Evolutionary conservation across 805 yeast species (phyloP).

Genomic region (Monosporozyma siamensis): DNA sequence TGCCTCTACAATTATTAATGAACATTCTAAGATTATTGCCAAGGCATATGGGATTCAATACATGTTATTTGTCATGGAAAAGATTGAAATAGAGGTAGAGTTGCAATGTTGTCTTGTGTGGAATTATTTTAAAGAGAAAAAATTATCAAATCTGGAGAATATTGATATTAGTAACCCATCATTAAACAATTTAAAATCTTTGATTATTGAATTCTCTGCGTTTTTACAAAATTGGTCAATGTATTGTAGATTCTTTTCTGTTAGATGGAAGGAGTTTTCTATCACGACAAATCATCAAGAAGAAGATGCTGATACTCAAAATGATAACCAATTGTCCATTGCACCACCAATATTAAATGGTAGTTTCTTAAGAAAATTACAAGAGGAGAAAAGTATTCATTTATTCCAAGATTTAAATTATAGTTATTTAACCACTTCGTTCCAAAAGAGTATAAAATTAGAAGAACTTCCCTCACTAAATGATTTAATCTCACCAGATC

Average conservation of each 20-base stretch:
- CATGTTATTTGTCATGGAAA: slow-evolving; percentile 57
- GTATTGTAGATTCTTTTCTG: slow-evolving; percentile 62
- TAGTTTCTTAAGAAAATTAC: slow-evolving; percentile 19
- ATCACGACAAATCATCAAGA: no score
- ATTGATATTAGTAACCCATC: slow-evolving; percentile 24
- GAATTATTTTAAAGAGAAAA: slow-evolving; percentile 8
- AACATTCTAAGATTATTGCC: slow-evolving; percentile 73
- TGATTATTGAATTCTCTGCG: slow-evolving; percentile 60
- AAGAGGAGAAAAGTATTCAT: slow-evolving; percentile 40
- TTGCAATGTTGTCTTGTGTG: slow-evolving; percentile 83
- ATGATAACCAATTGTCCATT: slow-evolving; percentile 5
- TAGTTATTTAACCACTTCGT: slow-evolving; percentile 64
- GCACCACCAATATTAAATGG: slow-evolving; percentile 24
- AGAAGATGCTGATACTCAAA: slow-evolving; percentile 1
- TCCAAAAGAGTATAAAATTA: slow-evolving; percentile 69
- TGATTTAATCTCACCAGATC: slow-evolving; percentile 19
- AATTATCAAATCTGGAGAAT: slow-evolving; percentile 37
- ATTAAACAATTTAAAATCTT: slow-evolving; percentile 3
- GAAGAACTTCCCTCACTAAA: slow-evolving; percentile 65
- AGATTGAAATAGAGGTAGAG: slow-evolving; percentile 81
- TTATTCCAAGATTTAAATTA: slow-evolving; percentile 53
- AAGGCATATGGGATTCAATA: slow-evolving; percentile 58
- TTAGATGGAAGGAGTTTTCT: slow-evolving; percentile 55
- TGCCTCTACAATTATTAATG: slow-evolving; percentile 73
- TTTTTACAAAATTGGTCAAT: slow-evolving; percentile 81